A percentile compares a stretch with the other conserved stretches of the same genome.
Evolutionary conservation across 805 yeast species (phyloP).

Genomic region (Candida michaelii): DNA sequence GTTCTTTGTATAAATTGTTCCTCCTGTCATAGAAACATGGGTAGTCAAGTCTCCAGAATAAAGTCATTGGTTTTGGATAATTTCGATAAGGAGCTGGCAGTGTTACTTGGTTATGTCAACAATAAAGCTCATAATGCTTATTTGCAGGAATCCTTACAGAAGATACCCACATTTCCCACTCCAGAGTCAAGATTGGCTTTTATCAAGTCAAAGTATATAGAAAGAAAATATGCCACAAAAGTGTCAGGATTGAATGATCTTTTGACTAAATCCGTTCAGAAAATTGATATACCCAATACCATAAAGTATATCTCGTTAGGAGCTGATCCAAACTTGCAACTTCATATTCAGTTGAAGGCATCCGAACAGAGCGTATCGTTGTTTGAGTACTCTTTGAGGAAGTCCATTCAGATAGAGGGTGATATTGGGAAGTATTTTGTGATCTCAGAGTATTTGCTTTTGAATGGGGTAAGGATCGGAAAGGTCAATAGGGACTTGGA

Average conservation of each 20-base stretch:
- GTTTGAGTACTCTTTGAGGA: slow-evolving; percentile 54
- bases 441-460: slow-evolving; percentile 55
- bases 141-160: slow-evolving; percentile 46
- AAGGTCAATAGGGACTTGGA: slow-evolving; percentile 30
- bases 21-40: slow-evolving; percentile 83
- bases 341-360: slow-evolving; percentile 29
- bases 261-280: slow-evolving; percentile 53
- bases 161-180: slow-evolving; percentile 18
- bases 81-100: slow-evolving; percentile 57
- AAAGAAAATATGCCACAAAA: slow-evolving; percentile 43
- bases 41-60: slow-evolving; percentile 77
- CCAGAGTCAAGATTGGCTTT: slow-evolving; percentile 54
- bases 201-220: slow-evolving; percentile 64
- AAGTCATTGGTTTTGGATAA: slow-evolving; percentile 77
- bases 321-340: slow-evolving; percentile 45
- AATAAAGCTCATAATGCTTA: slow-evolving; percentile 58
- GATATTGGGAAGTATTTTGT: slow-evolving; percentile 34
- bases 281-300: slow-evolving; percentile 47
- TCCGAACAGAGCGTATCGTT: slow-evolving; percentile 25
- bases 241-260: slow-evolving; percentile 28
- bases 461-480: slow-evolving; percentile 56
- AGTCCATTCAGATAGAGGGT: slow-evolving; percentile 30
- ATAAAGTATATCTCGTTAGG: slow-evolving; percentile 46
- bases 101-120: slow-evolving; percentile 50
- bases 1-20: slow-evolving; percentile 83